Percentiles rank a stretch among this genome's conserved stretches.
These are phyloP conservation scores for Pyrrhoderma noxium DNA, from an alignment of 1,284 basidiomycete genomes.

Conservation along the genomic window DNA sequence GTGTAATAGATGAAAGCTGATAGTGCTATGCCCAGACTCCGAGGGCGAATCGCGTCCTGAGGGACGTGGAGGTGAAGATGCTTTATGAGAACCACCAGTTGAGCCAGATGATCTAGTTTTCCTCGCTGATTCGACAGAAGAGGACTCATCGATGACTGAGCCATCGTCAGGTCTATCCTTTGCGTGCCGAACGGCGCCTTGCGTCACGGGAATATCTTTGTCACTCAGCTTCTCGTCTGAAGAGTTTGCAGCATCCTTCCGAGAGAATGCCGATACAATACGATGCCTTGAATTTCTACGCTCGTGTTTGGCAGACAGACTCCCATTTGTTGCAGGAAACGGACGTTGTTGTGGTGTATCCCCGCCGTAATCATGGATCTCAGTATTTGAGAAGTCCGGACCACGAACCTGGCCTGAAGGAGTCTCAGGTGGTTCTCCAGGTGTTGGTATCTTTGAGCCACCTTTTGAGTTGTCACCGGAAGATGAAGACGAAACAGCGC, in stretches of 20 bases:
- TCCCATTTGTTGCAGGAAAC: conserved; percentile 11
- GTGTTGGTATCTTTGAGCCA: conserved; percentile 27
- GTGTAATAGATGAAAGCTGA: conserved; percentile 12
- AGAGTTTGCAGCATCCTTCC: conserved; percentile 8
- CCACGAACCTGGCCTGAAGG: conserved; percentile 32
- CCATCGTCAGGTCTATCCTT: conserved; percentile 15
- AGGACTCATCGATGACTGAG: conserved; percentile 50
- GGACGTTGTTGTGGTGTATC: conserved; percentile 19
- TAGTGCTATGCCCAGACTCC: conserved; percentile 12
- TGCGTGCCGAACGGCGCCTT: conserved; percentile 13
- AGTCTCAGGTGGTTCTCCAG: conserved; percentile 30
- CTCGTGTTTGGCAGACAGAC: neutral
- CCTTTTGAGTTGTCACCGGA: conserved; percentile 7
- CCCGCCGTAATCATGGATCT: conserved; percentile 28
- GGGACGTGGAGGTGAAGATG: neutral
- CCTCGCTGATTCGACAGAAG: conserved; percentile 60
- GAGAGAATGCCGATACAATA: conserved; percentile 9
- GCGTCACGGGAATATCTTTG: conserved; percentile 9
- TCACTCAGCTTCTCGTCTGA: neutral
- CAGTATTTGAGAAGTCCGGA: conserved; percentile 31
- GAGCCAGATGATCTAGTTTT: conserved; percentile 82
- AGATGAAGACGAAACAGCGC: conserved; percentile 15
- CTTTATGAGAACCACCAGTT: conserved; percentile 43
- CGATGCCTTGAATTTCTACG: conserved; percentile 7
- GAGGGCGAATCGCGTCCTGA: conserved; percentile 11